Conservation (phyloP, 164 flowering plant genomes). For the Vitis vinifera region DNA sequence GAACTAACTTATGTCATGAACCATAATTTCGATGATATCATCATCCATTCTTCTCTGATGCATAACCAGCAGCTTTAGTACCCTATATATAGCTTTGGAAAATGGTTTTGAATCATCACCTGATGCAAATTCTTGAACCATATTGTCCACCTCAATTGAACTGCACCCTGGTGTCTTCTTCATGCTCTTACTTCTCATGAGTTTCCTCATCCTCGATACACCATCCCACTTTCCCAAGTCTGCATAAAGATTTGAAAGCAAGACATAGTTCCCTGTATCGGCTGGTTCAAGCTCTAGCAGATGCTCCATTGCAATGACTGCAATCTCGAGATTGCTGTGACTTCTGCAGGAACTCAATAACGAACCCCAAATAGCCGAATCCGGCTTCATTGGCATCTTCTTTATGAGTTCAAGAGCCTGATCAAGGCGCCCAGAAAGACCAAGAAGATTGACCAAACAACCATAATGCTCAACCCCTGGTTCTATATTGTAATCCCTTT, state of each 20-base stretch:
- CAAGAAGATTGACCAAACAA: constrained; percentile 50
- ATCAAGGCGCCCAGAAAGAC: constrained; percentile 39
- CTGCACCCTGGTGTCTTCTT: constrained; percentile 58
- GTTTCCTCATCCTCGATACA: constrained; percentile 47
- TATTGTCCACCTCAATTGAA: constrained; percentile 42
- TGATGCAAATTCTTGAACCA: constrained; percentile 44
- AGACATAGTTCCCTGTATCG: constrained; percentile 48
- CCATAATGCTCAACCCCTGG: constrained; percentile 54
- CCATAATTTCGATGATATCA: neutral
- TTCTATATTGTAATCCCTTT: constrained; percentile 28
- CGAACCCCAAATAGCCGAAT: constrained; percentile 57
- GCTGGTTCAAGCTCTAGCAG: constrained; percentile 51
- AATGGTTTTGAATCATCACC: constrained; percentile 47
- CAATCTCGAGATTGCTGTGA: constrained; percentile 39
- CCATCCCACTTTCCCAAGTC: constrained; percentile 49
- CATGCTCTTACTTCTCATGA: constrained; percentile 40
- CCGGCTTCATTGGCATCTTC: constrained; percentile 55
- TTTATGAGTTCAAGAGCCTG: constrained; percentile 34
- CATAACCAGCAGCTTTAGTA: constrained; percentile 35
- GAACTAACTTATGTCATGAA: neutral
- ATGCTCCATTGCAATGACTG: constrained; percentile 47
- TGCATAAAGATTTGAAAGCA: constrained; percentile 54
- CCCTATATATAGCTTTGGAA: constrained; percentile 26
- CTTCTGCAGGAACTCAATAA: constrained; percentile 46
- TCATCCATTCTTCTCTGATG: constrained; percentile 20